phyloP scores from a whole-genome alignment of 192 early-diverging fungal genomes.

The Spinellus fusiger region DNA sequence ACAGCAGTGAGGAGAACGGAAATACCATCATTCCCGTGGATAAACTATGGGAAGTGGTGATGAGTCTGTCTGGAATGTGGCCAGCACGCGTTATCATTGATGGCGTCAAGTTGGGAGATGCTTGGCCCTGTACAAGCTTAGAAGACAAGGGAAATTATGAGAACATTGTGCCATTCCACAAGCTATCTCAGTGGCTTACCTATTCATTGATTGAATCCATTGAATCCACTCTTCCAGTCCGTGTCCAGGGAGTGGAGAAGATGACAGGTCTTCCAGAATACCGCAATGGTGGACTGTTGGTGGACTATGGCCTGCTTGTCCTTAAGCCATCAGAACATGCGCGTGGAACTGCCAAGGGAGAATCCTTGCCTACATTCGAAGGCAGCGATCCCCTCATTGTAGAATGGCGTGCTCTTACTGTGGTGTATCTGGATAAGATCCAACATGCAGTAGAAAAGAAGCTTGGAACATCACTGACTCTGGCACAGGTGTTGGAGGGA shows the following conservation, averaged over 20 bases:
- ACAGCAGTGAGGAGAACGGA: constrained; percentile 7
- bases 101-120: constrained; percentile 80
- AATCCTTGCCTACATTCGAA: constrained; percentile 62
- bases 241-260: constrained; percentile 48
- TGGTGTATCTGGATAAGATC: constrained; percentile 71
- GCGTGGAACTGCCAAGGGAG: constrained; percentile 40
- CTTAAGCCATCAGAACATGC: constrained; percentile 41
- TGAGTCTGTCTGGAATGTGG: constrained; percentile 83
- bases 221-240: constrained; percentile 30
- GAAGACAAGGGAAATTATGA: constrained; percentile 30
- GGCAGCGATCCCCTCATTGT: constrained; percentile 77
- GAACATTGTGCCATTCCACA: constrained; percentile 78
- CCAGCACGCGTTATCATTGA: constrained; percentile 70
- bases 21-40: constrained; percentile 49
- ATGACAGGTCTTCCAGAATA: constrained; percentile 88
- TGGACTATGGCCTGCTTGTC: constrained; percentile 74
- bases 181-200: constrained; percentile 93
- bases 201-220: constrained; percentile 87
- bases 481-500: constrained; percentile 86
- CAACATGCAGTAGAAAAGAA: constrained; percentile 50
- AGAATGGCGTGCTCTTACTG: constrained; percentile 92
- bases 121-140: constrained; percentile 75
- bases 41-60: constrained; percentile 73
- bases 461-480: constrained; percentile 47
- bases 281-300: constrained; percentile 85